These are phyloP conservation scores for Trichoderma lentiforme DNA, from an alignment of 2,329 filamentous ascomycete genomes.

Conservation along the genomic window DNA sequence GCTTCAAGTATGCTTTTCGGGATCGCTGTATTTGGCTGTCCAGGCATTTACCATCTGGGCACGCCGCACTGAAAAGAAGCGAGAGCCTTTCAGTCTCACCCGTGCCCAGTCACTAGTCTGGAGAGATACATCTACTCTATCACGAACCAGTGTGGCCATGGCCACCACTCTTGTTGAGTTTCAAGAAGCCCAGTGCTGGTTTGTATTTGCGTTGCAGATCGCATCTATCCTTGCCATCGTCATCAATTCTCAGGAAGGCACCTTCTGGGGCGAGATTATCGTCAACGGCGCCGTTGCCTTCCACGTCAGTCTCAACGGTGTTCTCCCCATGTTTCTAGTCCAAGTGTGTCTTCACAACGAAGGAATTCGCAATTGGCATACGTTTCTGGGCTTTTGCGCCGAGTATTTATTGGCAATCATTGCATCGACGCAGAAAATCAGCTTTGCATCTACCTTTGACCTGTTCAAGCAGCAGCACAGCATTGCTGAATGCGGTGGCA, in stretches of 20 bases:
- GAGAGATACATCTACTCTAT: conserved; percentile 35
- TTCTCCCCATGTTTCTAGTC: conserved; percentile 38
- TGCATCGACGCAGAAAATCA: conserved; percentile 37
- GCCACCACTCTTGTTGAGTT: conserved; percentile 41
- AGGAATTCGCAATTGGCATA: conserved; percentile 40
- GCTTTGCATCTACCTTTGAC: conserved; percentile 34
- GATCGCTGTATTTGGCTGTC: conserved; percentile 32
- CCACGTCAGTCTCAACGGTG: conserved; percentile 37
- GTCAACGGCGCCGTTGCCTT: conserved; percentile 38
- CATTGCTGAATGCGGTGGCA: conserved; percentile 33
- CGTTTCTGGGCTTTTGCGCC: conserved; percentile 38
- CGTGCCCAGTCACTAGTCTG: conserved; percentile 38
- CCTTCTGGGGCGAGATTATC: conserved; percentile 40
- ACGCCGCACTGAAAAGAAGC: conserved; percentile 29
- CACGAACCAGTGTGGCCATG: conserved; percentile 38
- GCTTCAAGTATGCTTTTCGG: conserved; percentile 37
- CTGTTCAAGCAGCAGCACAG: conserved; percentile 33
- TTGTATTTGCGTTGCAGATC: conserved; percentile 40
- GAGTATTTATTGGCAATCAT: conserved; percentile 38
- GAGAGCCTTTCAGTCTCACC: conserved; percentile 27
- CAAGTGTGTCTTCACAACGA: conserved; percentile 39
- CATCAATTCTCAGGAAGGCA: conserved; percentile 39
- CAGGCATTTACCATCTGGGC: conserved; percentile 38
- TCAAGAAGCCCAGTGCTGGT: conserved; percentile 40
- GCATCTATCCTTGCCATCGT: conserved; percentile 40